phyloP scores from a whole-genome alignment of 75 land plant genomes.

The Sequoiadendron giganteum region DNA sequence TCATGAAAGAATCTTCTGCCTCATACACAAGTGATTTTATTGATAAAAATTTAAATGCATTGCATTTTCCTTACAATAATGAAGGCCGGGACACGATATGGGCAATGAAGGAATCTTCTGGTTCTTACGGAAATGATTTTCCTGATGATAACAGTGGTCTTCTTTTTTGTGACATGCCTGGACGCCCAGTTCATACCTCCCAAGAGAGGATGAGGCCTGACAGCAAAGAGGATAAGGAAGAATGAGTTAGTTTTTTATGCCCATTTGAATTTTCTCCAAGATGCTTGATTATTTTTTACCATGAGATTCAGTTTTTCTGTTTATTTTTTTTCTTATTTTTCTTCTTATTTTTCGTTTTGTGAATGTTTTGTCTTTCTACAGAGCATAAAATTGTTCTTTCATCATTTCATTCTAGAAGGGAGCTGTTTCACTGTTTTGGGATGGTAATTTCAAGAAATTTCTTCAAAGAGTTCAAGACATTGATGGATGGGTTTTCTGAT shows the following conservation, averaged over 20 bases:
- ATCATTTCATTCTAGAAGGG: not conserved
- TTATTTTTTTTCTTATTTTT: no score
- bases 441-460: not conserved
- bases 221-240: not conserved
- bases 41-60: slow-evolving; percentile 4
- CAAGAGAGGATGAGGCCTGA: not conserved
- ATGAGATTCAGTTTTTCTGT: not conserved
- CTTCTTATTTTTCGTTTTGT: not conserved
- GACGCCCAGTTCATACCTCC: not conserved
- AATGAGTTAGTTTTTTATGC: not conserved
- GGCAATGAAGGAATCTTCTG: slow-evolving; percentile 13
- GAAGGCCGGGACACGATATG: slow-evolving; percentile 10
- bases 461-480: not conserved
- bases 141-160: slow-evolving; percentile 5
- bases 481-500: slow-evolving; percentile 9
- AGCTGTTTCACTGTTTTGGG: not conserved
- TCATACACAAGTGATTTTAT: not conserved
- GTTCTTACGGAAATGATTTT: not conserved
- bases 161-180: slow-evolving; percentile 1
- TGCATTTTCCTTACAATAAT: not conserved
- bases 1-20: slow-evolving; percentile 12
- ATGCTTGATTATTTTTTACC: not conserved
- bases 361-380: not conserved
- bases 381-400: not conserved
- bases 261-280: not conserved